phyloP scores from a whole-genome alignment of 352 stramenopile species.

The Plasmopara viticola region DNA sequence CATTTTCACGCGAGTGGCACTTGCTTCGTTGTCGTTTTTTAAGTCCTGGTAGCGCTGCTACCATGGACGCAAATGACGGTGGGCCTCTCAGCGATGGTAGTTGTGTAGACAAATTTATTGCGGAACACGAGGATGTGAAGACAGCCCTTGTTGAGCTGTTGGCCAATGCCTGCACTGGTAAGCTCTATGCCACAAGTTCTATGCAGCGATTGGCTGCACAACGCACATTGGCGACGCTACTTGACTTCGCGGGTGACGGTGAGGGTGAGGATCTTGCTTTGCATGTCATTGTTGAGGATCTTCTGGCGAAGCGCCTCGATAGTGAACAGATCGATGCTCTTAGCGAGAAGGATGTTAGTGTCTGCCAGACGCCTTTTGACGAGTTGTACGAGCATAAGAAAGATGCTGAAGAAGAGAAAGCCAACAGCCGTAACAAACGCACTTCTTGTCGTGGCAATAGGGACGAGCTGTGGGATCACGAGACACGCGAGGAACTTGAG shows the following conservation, averaged over 20 bases:
- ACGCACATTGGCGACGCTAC: constrained; percentile 58
- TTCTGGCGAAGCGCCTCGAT: constrained; percentile 49
- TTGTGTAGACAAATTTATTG: constrained; percentile 70
- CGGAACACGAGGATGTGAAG: constrained; percentile 59
- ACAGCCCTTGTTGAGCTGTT: constrained; percentile 42
- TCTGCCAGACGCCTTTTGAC: constrained; percentile 63
- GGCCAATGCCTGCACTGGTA: constrained; percentile 32
- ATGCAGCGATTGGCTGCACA: constrained; percentile 59
- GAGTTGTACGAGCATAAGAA: constrained; percentile 70
- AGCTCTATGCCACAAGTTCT: constrained; percentile 44
- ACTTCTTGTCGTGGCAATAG: constrained; percentile 55
- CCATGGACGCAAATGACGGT: constrained; percentile 28
- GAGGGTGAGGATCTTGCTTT: constrained; percentile 69
- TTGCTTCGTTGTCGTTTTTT: constrained; percentile 60
- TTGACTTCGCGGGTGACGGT: constrained; percentile 77
- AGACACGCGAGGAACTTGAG: constrained; percentile 75
- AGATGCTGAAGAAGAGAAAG: constrained; percentile 25
- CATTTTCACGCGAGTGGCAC: constrained; percentile 65
- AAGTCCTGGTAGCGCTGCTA: constrained; percentile 5
- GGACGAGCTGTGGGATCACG: constrained; percentile 81
- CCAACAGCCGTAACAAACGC: constrained; percentile 25
- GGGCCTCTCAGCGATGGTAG: constrained; percentile 51
- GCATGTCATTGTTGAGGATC: constrained; percentile 59
- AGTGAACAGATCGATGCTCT: constrained; percentile 43
- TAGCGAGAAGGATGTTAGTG: constrained; percentile 44